A percentile compares a stretch with the other conserved stretches of the same genome.
phyloP scores from a whole-genome alignment of 257 asterid species.

The Coffea eugenioides region DNA sequence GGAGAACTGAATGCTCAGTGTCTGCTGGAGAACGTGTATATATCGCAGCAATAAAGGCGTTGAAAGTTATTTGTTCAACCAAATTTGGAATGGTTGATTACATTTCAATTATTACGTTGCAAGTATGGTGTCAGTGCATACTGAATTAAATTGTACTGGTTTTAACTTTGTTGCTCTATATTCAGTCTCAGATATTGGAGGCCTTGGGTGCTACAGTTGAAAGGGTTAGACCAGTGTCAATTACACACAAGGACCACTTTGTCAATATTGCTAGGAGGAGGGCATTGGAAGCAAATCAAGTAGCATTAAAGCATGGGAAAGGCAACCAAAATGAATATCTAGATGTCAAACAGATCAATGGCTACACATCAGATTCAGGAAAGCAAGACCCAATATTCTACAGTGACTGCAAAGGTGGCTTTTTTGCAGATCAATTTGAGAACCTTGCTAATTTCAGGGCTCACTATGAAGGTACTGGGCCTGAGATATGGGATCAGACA shows the following conservation, averaged over 20 bases:
- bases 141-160: not conserved
- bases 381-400: conserved; percentile 28
- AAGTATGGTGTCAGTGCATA: not conserved
- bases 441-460: conserved; percentile 92
- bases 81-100: not conserved
- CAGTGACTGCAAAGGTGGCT: conserved; percentile 67
- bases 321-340: conserved; percentile 16
- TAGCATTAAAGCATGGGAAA: conserved; percentile 39
- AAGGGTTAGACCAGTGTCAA: conserved; percentile 94
- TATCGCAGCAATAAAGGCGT: not conserved
- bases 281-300: conserved; percentile 71
- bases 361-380: conserved; percentile 25
- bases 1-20: not conserved
- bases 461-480: conserved; percentile 92
- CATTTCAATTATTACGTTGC: not conserved
- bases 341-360: conserved; percentile 28
- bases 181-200: conserved; percentile 91
- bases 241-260: conserved; percentile 85
- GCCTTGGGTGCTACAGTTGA: conserved; percentile 96
- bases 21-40: not conserved
- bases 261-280: conserved; percentile 94
- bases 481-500: conserved; percentile 89
- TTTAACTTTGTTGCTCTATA: conserved; percentile 5
- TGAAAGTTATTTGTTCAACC: not conserved
- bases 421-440: conserved; percentile 94